Conservation (phyloP, 352 stramenopile genomes). For the Globisporangium echinulatum region DNA sequence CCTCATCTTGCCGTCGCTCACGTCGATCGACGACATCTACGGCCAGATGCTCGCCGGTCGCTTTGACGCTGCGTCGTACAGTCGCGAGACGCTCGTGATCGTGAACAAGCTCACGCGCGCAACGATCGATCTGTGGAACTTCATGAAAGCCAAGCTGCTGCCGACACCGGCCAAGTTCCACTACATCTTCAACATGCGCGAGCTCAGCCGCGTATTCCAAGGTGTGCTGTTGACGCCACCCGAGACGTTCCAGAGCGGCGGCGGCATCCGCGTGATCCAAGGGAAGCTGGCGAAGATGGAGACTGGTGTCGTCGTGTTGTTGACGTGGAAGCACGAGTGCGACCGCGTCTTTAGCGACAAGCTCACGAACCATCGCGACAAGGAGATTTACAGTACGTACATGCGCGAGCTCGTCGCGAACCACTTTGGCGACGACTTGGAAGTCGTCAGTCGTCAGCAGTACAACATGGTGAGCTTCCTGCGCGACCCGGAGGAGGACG, state of each 20-base stretch:
- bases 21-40: constrained; percentile 99
- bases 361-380: constrained; percentile 96
- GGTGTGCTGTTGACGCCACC: constrained; percentile 94
- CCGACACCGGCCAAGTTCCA: constrained; percentile 98
- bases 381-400: constrained; percentile 90
- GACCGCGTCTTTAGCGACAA: constrained; percentile 98
- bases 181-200: constrained; percentile 99
- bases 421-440: constrained; percentile 88
- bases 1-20: constrained; percentile 94
- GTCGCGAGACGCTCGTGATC: constrained; percentile 75
- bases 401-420: constrained; percentile 90
- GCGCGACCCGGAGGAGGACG: constrained; percentile 94
- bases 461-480: constrained; percentile 98
- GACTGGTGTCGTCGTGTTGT: constrained; percentile 87
- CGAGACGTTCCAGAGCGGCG: constrained; percentile 92
- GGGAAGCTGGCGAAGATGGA: constrained; percentile 88
- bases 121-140: constrained; percentile 96
- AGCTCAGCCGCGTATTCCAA: constrained; percentile 97
- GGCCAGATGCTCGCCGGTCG: constrained; percentile 95
- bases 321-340: constrained; percentile 98
- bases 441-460: constrained; percentile 53
- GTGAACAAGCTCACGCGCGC: constrained; percentile 93
- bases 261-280: constrained; percentile 74
- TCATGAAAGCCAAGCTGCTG: constrained; percentile 96
- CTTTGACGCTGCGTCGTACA: constrained; percentile 88